A percentile compares a stretch with the other conserved stretches of the same genome.
Evolutionary conservation across 805 yeast species (phyloP).

Genomic region (Hanseniaspora jakobsenii): DNA sequence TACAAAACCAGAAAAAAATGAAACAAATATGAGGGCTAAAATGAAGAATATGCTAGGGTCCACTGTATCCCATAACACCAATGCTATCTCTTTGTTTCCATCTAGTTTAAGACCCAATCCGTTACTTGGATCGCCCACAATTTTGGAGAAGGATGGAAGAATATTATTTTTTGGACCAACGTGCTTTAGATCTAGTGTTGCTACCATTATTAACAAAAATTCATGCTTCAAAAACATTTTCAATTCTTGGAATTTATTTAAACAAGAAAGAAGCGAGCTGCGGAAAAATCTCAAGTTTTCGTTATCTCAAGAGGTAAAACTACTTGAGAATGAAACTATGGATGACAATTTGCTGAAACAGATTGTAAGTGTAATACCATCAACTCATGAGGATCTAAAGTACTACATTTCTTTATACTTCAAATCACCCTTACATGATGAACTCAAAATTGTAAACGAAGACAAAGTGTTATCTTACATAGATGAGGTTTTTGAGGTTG

Average conservation of each 20-base stretch:
- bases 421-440: constrained; percentile 19
- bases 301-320: constrained; percentile 19
- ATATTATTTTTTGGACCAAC: constrained; percentile 26
- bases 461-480: constrained; percentile 13
- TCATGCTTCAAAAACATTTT: constrained; percentile 19
- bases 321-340: constrained; percentile 15
- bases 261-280: constrained; percentile 22
- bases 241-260: constrained; percentile 23
- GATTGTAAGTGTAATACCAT: constrained; percentile 20
- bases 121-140: constrained; percentile 17
- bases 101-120: no score
- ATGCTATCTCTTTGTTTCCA: no score
- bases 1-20: neutral
- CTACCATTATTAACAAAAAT: constrained; percentile 16
- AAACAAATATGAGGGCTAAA: neutral
- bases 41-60: no score
- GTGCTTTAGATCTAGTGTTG: constrained; percentile 20
- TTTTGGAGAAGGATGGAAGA: constrained; percentile 20
- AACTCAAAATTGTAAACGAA: constrained; percentile 15
- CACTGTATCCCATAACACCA: no score
- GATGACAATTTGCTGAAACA: constrained; percentile 11
- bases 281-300: constrained; percentile 19
- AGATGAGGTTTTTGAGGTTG: constrained; percentile 15
- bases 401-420: constrained; percentile 19
- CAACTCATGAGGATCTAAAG: constrained; percentile 18